Conservation (phyloP, 805 yeast species). For the Ogataea glucozyma region DNA sequence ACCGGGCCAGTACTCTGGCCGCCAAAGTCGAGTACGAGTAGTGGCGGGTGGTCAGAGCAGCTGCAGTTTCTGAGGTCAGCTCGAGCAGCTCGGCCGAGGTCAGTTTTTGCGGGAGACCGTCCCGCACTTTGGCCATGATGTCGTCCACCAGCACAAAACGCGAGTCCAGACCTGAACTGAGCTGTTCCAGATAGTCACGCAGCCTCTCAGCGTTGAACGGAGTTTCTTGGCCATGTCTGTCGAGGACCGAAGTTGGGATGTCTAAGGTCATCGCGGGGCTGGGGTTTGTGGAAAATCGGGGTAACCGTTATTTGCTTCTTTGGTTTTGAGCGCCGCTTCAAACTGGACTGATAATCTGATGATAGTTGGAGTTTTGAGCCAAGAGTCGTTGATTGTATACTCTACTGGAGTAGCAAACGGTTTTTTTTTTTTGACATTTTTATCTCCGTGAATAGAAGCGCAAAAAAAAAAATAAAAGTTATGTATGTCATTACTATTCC, state of each 20-base stretch:
- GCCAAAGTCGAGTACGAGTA: slow-evolving; percentile 92
- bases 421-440: no score
- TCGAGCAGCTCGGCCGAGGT: slow-evolving; percentile 42
- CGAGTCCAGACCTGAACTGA: slow-evolving; percentile 39
- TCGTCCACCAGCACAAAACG: slow-evolving; percentile 46
- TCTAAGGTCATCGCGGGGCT: slow-evolving; percentile 23
- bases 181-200: slow-evolving; percentile 8
- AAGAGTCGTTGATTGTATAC: no score
- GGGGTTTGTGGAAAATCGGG: no score
- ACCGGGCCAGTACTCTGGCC: slow-evolving; percentile 83
- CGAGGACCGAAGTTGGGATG: slow-evolving; percentile 7
- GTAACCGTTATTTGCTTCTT: no score
- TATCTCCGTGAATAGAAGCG: no score
- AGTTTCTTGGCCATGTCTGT: slow-evolving; percentile 3
- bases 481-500: no score
- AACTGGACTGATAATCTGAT: no score
- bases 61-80: slow-evolving; percentile 87
- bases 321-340: no score
- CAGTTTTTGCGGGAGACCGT: slow-evolving; percentile 51
- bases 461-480: no score
- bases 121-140: slow-evolving; percentile 46
- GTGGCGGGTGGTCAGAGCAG: slow-evolving; percentile 90
- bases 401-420: neutral
- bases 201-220: slow-evolving; percentile 17
- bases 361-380: no score